Evolutionary conservation across 2,329 filamentous ascomycete species (phyloP).

Genomic region (Nemania sp.): DNA sequence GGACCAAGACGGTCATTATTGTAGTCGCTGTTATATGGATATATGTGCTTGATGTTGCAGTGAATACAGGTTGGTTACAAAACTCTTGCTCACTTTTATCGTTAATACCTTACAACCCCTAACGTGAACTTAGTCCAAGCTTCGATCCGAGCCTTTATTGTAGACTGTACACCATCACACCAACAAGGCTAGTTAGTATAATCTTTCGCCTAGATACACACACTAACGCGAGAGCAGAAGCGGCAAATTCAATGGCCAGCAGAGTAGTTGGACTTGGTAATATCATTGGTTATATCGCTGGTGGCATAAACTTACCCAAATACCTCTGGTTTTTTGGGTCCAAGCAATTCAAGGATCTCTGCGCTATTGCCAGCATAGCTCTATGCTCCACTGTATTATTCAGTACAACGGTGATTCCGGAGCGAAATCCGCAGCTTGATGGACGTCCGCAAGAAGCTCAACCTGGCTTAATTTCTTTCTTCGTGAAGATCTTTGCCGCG

Average conservation of each 20-base stretch:
- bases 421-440: slow-evolving; percentile 79
- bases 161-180: slow-evolving; percentile 88
- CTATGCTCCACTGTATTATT: slow-evolving; percentile 71
- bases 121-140: slow-evolving; percentile 70
- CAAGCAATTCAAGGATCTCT: slow-evolving; percentile 92
- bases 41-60: slow-evolving; percentile 89
- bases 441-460: slow-evolving; percentile 62
- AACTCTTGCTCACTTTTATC: background rate
- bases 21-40: slow-evolving; percentile 82
- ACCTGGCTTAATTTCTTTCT: slow-evolving; percentile 75
- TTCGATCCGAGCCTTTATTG: slow-evolving; percentile 86
- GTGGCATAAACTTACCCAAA: slow-evolving; percentile 77
- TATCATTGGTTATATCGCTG: slow-evolving; percentile 86
- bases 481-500: slow-evolving; percentile 74
- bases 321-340: slow-evolving; percentile 79
- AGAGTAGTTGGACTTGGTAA: slow-evolving; percentile 85
- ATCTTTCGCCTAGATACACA: background rate
- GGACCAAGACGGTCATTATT: slow-evolving; percentile 69
- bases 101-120: slow-evolving; percentile 6
- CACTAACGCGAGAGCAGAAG: slow-evolving; percentile 53
- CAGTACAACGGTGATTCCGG: slow-evolving; percentile 70
- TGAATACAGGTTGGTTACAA: slow-evolving; percentile 74
- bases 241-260: slow-evolving; percentile 92
- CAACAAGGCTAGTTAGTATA: slow-evolving; percentile 64
- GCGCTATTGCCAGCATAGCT: slow-evolving; percentile 77